Evolutionary conservation across 1,284 basidiomycete genomes (phyloP).

Genomic region (Trametes versicolor): DNA sequence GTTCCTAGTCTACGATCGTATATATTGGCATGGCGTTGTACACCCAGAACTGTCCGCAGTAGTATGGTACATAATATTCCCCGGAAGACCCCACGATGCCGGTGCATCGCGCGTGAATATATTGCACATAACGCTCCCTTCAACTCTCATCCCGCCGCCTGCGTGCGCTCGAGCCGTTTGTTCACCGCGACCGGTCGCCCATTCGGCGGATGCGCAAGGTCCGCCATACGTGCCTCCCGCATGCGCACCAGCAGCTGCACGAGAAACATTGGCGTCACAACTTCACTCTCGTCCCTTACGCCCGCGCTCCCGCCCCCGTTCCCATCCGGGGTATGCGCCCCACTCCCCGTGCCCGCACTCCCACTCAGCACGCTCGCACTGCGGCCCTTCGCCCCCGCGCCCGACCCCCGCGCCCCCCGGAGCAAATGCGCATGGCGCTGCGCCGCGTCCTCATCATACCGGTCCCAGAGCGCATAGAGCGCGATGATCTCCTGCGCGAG

Average conservation of each 20-base stretch:
- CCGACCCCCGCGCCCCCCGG: conserved; percentile 3
- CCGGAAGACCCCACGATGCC: neutral
- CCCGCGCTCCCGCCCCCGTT: conserved; percentile 34
- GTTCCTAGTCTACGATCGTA: conserved; percentile 13
- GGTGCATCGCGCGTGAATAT: neutral
- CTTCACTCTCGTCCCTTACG: conserved; percentile 27
- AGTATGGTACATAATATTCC: conserved; percentile 20
- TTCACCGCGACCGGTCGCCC: conserved; percentile 64
- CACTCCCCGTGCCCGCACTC: conserved; percentile 32
- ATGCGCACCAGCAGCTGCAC: conserved; percentile 67
- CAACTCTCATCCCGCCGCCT: conserved; percentile 59
- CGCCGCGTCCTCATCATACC: conserved; percentile 70
- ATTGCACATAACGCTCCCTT: neutral
- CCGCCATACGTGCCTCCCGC: conserved; percentile 72
- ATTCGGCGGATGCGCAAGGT: conserved; percentile 63
- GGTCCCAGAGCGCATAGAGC: conserved; percentile 89
- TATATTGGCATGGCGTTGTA: conserved; percentile 29
- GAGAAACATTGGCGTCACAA: conserved; percentile 64
- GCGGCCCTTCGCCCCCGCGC: conserved; percentile 29
- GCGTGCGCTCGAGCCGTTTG: conserved; percentile 74
- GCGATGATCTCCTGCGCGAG: conserved; percentile 92
- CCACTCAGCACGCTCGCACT: conserved; percentile 38
- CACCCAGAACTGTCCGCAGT: conserved; percentile 16
- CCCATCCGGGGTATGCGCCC: conserved; percentile 39
- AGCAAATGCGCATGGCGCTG: neutral